Conservation (phyloP, 306 rosid genomes). For the Casuarina glauca region DNA sequence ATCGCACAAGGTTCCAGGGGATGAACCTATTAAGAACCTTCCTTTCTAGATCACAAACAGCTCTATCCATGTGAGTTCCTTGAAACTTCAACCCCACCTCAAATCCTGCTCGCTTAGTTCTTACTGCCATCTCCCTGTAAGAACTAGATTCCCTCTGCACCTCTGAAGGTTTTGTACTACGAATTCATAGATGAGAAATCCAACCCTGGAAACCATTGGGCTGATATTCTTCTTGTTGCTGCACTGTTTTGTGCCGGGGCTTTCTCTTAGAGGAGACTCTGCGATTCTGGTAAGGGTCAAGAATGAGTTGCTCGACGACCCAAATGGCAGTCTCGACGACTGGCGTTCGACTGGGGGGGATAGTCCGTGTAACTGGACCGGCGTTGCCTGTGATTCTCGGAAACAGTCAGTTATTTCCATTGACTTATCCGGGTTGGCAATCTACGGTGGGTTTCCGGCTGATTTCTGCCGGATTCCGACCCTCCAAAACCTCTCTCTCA, state of each 20-base stretch:
- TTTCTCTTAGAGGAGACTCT: constrained; percentile 35
- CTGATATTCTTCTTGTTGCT: constrained; percentile 9
- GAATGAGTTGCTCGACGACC: constrained; percentile 47
- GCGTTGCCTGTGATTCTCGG: constrained; percentile 53
- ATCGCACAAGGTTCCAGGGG: constrained; percentile 3
- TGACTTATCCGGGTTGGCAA: constrained; percentile 34
- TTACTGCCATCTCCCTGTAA: constrained; percentile 21
- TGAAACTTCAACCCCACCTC: not conserved
- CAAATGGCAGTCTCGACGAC: constrained; percentile 41
- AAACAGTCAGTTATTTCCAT: constrained; percentile 45
- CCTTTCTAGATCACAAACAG: not conserved
- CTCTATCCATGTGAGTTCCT: constrained; percentile 30
- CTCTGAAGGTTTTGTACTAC: not conserved
- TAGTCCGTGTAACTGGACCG: constrained; percentile 69
- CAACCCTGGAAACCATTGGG: not conserved
- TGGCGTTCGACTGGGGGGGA: constrained; percentile 40
- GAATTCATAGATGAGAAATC: constrained; percentile 27
- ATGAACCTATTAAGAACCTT: not conserved
- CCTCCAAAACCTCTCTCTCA: constrained; percentile 53
- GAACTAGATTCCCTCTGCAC: not conserved
- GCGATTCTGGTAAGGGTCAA: constrained; percentile 61
- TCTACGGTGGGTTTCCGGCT: constrained; percentile 60
- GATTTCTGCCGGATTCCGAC: constrained; percentile 64
- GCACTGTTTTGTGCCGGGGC: not conserved
- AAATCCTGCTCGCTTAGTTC: not conserved